A percentile compares a stretch with the other conserved stretches of the same genome.
Evolutionary conservation across 768 basidiomycete genomes (phyloP).

Genomic region (Lentinula edodes): DNA sequence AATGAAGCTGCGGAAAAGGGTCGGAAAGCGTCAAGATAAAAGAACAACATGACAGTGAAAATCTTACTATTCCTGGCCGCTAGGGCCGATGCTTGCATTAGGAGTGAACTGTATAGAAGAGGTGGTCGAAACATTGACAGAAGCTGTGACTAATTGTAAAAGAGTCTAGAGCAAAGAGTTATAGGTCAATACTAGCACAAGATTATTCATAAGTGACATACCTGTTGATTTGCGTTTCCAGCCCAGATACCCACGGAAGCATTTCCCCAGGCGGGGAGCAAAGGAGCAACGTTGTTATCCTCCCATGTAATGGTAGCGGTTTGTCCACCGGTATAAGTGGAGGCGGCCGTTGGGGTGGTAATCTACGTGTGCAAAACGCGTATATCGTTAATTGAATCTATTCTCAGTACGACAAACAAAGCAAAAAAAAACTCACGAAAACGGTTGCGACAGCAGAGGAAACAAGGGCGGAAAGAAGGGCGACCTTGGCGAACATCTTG

Average conservation of each 20-base stretch:
- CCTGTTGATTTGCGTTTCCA: slow-evolving; percentile 61
- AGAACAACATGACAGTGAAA: not conserved
- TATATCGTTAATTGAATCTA: not conserved
- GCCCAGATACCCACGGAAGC: slow-evolving; percentile 53
- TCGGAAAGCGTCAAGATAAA: not conserved
- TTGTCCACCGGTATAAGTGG: slow-evolving; percentile 46
- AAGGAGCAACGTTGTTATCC: slow-evolving; percentile 45
- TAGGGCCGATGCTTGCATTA: slow-evolving; percentile 46
- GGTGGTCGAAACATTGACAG: slow-evolving; percentile 46
- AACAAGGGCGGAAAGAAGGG: slow-evolving; percentile 46
- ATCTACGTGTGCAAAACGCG: slow-evolving; percentile 30
- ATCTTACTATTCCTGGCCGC: slow-evolving; percentile 49
- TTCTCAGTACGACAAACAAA: not conserved
- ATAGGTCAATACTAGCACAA: not conserved
- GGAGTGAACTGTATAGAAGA: slow-evolving; percentile 47
- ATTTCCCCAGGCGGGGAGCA: slow-evolving; percentile 45
- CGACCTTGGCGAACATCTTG: slow-evolving; percentile 47
- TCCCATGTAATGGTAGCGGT: slow-evolving; percentile 49
- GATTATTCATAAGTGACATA: slow-evolving; percentile 17
- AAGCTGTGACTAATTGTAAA: slow-evolving; percentile 45
- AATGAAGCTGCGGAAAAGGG: slow-evolving; percentile 53
- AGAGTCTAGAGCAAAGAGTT: slow-evolving; percentile 35
- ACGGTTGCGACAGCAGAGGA: slow-evolving; percentile 51
- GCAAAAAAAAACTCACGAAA: slow-evolving; percentile 36
- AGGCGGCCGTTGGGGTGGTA: slow-evolving; percentile 46